Base-by-base conservation (phyloP, 2,329 filamentous ascomycete species). In the Hortaea sp. region DNA sequence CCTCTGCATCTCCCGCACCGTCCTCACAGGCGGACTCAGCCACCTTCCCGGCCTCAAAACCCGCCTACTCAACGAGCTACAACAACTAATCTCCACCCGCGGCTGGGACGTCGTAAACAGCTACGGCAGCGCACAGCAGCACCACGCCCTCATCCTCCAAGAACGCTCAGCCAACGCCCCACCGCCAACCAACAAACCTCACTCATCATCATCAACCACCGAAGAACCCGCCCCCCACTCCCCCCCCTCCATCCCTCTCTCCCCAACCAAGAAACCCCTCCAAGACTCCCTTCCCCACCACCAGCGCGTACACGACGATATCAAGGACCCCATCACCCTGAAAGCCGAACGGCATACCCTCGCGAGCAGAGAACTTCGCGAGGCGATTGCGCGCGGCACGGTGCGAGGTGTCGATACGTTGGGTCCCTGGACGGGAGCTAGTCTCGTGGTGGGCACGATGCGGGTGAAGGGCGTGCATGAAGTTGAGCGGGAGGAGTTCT, bases 1-100 rank as follows among this genome's bases (percentile, higher is more conserved):
- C 1, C 68, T 83, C 4, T 95, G 90, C 64, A 92, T 95, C 81
- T 82, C 88, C 1, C 84, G 90, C 35, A 85, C 97, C 40, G 72
- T 95, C 11, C 85, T 98, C 59, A 84, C 83, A 0, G 92, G 92
- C 30, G 88, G 88, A 2, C 84, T 84, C 41, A 81, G 88, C 5
- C 77, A 77, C 28, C 80, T 95, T 6, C 76, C 89, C 0, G 92
- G 92, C 1, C 69, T 98, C 28, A 88, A 86, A 53, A 73, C 76
- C 27, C 79, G 90, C 28, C 75, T 95, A 34, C 67, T 95, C 30
- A 77, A 84, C 47, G 89, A 97, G 57, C 67, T 97, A 1, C 74
- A 76, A 4, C 66, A 69, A 1, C 69, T 95, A 0, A 74, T 92
- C 5, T 71, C 80, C 11, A 69, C 74, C 39, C 72, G 81, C 51